phyloP scores from a whole-genome alignment of 805 yeast genomes.

The Sugiyamaella valdiviana region DNA sequence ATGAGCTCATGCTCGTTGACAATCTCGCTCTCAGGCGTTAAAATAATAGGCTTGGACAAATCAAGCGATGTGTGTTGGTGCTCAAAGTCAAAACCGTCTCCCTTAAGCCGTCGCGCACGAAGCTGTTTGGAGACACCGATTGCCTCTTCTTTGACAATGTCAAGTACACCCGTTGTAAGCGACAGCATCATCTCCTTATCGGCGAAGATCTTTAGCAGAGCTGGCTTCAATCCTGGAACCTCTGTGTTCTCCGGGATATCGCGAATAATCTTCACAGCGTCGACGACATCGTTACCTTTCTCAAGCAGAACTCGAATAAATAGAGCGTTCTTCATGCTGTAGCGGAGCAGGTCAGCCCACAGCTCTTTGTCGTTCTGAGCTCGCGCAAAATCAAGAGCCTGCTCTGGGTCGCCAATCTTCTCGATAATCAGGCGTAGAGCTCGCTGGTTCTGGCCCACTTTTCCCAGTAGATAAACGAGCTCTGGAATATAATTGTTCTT shows the following conservation, averaged over 20 bases:
- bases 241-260: constrained; percentile 56
- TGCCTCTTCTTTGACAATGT: constrained; percentile 50
- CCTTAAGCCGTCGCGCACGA: constrained; percentile 30
- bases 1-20: constrained; percentile 25
- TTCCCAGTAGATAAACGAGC: constrained; percentile 72
- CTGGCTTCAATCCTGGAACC: constrained; percentile 58
- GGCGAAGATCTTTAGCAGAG: constrained; percentile 53
- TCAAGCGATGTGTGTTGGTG: constrained; percentile 10
- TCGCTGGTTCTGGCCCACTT: constrained; percentile 68
- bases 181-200: constrained; percentile 49
- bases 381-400: constrained; percentile 75
- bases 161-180: constrained; percentile 51
- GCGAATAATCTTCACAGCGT: constrained; percentile 62
- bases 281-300: constrained; percentile 41
- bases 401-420: constrained; percentile 66
- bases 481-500: constrained; percentile 52
- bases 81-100: constrained; percentile 29
- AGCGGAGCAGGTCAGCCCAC: constrained; percentile 69
- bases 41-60: constrained; percentile 15
- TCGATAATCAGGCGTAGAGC: constrained; percentile 76
- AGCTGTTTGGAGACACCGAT: constrained; percentile 32
- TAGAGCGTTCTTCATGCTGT: constrained; percentile 65
- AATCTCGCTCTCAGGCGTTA: constrained; percentile 15
- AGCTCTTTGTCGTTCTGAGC: constrained; percentile 63
- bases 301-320: constrained; percentile 71